A percentile compares a stretch with the other conserved stretches of the same genome.
These are phyloP conservation scores for Sphaerulina musiva DNA, from an alignment of 2,329 filamentous ascomycete genomes.

Conservation along the genomic window DNA sequence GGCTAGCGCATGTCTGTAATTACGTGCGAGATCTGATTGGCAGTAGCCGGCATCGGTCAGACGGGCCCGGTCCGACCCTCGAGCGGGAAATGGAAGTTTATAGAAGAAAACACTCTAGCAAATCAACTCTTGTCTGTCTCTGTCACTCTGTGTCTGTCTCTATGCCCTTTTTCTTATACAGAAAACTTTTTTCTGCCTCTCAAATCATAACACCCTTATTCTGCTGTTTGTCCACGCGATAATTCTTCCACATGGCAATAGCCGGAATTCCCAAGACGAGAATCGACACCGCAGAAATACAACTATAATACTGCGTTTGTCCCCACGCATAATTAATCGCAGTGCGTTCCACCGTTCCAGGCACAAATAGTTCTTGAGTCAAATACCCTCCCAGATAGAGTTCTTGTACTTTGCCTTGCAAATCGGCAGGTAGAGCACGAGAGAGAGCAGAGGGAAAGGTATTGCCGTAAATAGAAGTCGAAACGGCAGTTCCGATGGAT, in stretches of 20 bases:
- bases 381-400: conserved; percentile 26
- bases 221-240: conserved; percentile 34
- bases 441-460: conserved; percentile 17
- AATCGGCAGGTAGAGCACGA: conserved; percentile 13
- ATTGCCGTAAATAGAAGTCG: conserved; percentile 31
- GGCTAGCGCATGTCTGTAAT: too few species aligned
- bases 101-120: too few species aligned
- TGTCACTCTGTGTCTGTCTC: too few species aligned
- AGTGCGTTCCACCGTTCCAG: conserved; percentile 38
- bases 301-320: conserved; percentile 41
- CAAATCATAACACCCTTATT: conserved; percentile 33
- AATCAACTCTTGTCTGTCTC: too few species aligned
- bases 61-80: too few species aligned
- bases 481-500: conserved; percentile 26
- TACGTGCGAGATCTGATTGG: too few species aligned
- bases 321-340: conserved; percentile 45
- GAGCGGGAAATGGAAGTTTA: too few species aligned
- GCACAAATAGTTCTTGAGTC: conserved; percentile 31
- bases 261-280: conserved; percentile 30
- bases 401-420: conserved; percentile 27
- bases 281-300: conserved; percentile 35
- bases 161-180: too few species aligned
- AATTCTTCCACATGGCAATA: conserved; percentile 34
- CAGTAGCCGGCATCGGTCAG: too few species aligned
- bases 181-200: background rate